Evolutionary conservation across 2,329 filamentous ascomycete genomes (phyloP).

Genomic region (Penicillium sp.): DNA sequence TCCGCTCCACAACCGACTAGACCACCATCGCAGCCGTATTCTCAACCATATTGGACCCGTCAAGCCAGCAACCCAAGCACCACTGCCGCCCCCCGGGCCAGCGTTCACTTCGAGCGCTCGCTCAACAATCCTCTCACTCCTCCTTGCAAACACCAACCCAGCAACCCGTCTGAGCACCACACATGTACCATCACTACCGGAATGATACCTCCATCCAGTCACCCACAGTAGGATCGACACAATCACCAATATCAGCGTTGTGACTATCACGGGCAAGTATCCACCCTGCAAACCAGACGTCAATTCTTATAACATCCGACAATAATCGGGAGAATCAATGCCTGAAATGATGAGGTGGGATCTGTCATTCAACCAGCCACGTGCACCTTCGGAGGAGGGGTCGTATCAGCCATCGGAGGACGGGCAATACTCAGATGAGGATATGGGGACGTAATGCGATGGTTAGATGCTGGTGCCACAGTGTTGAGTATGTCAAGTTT

Average conservation of each 20-base stretch:
- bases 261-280: neutral
- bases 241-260: neutral
- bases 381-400: neutral
- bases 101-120: too few species aligned
- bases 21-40: neutral
- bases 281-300: neutral
- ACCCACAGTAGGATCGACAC: neutral
- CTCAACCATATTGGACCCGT: neutral
- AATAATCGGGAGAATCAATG: neutral
- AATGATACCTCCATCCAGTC: neutral
- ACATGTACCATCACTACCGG: neutral
- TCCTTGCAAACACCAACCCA: neutral
- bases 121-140: neutral
- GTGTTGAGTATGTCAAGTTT: neutral
- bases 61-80: neutral
- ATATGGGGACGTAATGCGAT: neutral
- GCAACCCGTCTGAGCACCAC: neutral
- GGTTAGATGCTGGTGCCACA: neutral
- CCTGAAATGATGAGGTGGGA: neutral
- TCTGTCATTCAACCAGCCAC: neutral
- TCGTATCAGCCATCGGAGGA: neutral
- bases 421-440: neutral
- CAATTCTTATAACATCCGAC: neutral
- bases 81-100: neutral
- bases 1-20: neutral